Evolutionary conservation across 176 grass and related monocot species (phyloP), one percentile per base, ranked within the genome.

Genomic region (Dendrocalamus sinicus): DNA sequence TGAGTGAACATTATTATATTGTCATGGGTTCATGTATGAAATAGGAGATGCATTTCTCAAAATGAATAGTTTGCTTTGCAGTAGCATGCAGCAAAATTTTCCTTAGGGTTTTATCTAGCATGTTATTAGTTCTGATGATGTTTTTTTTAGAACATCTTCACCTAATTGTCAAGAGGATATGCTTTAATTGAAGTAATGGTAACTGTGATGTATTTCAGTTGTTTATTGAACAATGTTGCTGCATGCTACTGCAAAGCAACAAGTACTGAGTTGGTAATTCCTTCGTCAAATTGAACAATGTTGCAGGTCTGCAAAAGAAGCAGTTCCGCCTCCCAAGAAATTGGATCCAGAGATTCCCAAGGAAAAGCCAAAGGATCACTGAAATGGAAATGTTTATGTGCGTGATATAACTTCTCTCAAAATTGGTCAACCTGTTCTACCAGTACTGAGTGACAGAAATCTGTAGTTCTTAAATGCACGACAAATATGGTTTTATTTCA

Each of bases 221-320:
- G 1, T 53, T 57, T 79, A 8, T 23, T 7, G 22, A 54, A 19
- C 43, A 54, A 4, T 5, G 60, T 28, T 63, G 24, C 11, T 14
- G 24, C 60, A 28, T 63, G 60, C 60, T 63, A 63, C 60, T 63
- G 60, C 12, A 14, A 14, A 63, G 23, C 60, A 63, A 7, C 12
- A 12, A 13, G 1, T 63, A 63, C 60, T 13, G 24, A 63, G 23
- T 62, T 63, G 60, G 75, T 44, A 46, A 19, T 47, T 74, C 47
- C 69, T 58, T 30, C 0, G 0, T 28, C n/a, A 61, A 60, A 24
- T 53, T 19, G 3, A 84, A 62, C 26, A 52, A 64, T 35, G 11
- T 43, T 81, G 16, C 76, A 88, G 81, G 70, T 91, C 89, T 76
- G 81, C 70, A 76, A 88, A 91, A 88, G 89, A 80, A 52, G 81